A percentile compares a stretch with the other conserved stretches of the same genome.
Conservation (phyloP, 805 yeast genomes). For the Myxozyma lipomycoides region DNA sequence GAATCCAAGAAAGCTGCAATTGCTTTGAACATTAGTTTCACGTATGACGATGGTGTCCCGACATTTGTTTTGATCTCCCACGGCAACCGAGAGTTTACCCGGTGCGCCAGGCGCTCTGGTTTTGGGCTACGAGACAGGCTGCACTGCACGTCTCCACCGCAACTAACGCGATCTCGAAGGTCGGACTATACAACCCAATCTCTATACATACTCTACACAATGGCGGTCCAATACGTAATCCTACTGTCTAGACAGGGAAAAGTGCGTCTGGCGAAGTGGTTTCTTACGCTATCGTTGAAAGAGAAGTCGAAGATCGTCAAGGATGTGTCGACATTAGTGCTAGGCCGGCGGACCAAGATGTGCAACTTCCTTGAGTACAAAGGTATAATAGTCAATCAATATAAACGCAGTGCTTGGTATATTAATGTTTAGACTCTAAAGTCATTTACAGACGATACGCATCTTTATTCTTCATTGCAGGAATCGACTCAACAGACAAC, state of each 20-base stretch:
- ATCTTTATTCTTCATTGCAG: conserved; percentile 82
- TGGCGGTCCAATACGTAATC: conserved; percentile 77
- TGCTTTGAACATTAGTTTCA: no score
- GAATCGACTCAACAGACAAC: conserved; percentile 77
- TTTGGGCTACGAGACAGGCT: no score
- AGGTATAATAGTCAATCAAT: no score
- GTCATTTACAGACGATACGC: conserved; percentile 91
- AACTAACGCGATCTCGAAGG: no score
- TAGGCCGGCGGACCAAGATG: conserved; percentile 87
- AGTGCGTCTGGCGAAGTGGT: conserved; percentile 92
- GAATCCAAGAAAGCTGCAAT: no score
- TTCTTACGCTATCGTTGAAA: conserved; percentile 72
- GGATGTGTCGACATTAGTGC: conserved; percentile 80
- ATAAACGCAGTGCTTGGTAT: not conserved
- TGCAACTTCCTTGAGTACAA: conserved; percentile 88
- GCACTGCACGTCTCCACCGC: no score
- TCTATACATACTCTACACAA: conserved; percentile 29
- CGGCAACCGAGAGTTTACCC: no score
- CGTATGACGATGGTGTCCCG: no score
- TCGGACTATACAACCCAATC: no score
- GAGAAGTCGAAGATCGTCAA: conserved; percentile 79
- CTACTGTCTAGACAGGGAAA: conserved; percentile 92
- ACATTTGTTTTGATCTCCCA: no score
- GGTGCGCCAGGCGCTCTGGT: no score
- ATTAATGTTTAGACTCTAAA: conserved; percentile 51